Percentiles rank a stretch among this genome's conserved stretches.
phyloP scores from a whole-genome alignment of 805 yeast species.

The Candida peoriensis region DNA sequence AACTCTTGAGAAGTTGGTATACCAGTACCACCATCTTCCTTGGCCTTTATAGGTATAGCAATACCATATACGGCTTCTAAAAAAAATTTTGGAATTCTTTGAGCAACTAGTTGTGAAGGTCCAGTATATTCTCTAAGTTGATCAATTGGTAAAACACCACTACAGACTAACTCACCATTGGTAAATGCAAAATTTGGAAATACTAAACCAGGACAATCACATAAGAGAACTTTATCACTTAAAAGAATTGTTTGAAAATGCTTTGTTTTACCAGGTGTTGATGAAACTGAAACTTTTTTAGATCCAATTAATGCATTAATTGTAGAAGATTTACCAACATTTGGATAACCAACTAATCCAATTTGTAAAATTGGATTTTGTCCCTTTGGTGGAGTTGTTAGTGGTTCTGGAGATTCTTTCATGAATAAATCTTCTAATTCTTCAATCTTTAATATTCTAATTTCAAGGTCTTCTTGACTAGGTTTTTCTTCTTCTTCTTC shows the following conservation, averaged over 20 bases:
- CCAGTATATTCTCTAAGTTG: conserved; percentile 91
- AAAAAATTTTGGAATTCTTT: conserved; percentile 82
- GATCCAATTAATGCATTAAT: conserved; percentile 95
- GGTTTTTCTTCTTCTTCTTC: conserved; percentile 12
- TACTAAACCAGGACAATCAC: conserved; percentile 99
- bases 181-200: conserved; percentile 97
- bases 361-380: conserved; percentile 68
- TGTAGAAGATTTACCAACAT: conserved; percentile 95
- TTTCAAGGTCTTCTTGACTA: conserved; percentile 27
- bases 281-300: conserved; percentile 94
- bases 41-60: conserved; percentile 67
- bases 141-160: conserved; percentile 98
- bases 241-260: conserved; percentile 95
- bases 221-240: conserved; percentile 75
- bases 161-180: conserved; percentile 93
- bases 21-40: conserved; percentile 87
- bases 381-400: conserved; percentile 50
- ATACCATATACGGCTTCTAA: conserved; percentile 94
- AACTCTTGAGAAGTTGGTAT: conserved; percentile 86
- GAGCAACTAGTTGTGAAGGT: conserved; percentile 79
- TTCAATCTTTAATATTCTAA: conserved; percentile 71
- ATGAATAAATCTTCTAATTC: conserved; percentile 81
- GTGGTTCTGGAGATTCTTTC: conserved; percentile 68
- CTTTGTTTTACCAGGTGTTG: conserved; percentile 98
- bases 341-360: conserved; percentile 97